Percentiles rank a stretch among this genome's conserved stretches.
phyloP scores from a whole-genome alignment of 1,139 yeast genomes.

The Hyphopichia buzzinii region DNA sequence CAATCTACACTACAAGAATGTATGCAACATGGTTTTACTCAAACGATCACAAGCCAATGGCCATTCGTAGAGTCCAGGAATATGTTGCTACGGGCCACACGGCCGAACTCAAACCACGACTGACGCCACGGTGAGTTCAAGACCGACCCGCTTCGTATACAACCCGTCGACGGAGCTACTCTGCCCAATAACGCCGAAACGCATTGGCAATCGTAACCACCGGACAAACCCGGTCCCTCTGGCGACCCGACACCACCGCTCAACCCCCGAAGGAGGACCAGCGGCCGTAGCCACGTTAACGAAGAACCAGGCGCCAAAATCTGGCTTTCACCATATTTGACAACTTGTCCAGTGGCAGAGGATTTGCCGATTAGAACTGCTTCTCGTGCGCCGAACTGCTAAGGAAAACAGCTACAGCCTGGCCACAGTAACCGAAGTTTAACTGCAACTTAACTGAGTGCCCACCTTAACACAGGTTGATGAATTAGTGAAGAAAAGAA shows the following conservation, averaged over 20 bases:
- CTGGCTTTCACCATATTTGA: no score
- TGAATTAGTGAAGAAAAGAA: slow-evolving; percentile 17
- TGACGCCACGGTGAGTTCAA: slow-evolving; percentile 58
- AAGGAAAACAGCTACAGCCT: slow-evolving; percentile 39
- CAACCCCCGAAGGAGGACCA: slow-evolving; percentile 58
- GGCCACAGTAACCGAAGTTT: slow-evolving; percentile 29
- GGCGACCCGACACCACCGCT: slow-evolving; percentile 36
- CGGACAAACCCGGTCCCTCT: slow-evolving; percentile 19
- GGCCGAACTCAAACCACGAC: slow-evolving; percentile 52
- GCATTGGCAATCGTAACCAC: slow-evolving; percentile 13
- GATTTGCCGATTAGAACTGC: slow-evolving; percentile 39
- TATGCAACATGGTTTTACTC: slow-evolving; percentile 92
- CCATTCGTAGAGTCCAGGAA: slow-evolving; percentile 91
- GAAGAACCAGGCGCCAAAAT: slow-evolving; percentile 8
- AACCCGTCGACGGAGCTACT: slow-evolving; percentile 89
- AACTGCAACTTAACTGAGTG: slow-evolving; percentile 32
- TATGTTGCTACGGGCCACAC: slow-evolving; percentile 65
- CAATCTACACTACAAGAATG: slow-evolving; percentile 31
- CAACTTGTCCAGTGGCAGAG: slow-evolving; percentile 14
- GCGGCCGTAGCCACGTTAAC: slow-evolving; percentile 22
- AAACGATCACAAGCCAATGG: slow-evolving; percentile 76
- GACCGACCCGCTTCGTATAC: slow-evolving; percentile 58
- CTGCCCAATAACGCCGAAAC: slow-evolving; percentile 53
- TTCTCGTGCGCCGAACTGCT: slow-evolving; percentile 74
- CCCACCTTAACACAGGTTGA: slow-evolving; percentile 54